Evolutionary conservation across 148 eudicot genomes (phyloP).

Genomic region (Fagopyrum homotropicum): DNA sequence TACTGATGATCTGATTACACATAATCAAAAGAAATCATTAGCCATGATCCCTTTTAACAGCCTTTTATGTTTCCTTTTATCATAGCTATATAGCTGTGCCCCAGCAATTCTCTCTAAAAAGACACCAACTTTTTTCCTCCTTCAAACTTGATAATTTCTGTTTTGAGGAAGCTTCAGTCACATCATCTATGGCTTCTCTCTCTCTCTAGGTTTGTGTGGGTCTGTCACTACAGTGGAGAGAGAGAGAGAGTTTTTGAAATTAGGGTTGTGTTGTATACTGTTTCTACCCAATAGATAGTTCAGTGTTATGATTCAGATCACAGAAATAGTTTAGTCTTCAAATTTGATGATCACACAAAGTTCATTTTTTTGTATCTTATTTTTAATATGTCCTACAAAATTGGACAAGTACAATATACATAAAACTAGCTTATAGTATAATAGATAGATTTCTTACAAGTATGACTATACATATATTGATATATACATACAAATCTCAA

Average conservation of each 20-base stretch:
- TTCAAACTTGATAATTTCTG: constrained; percentile 3
- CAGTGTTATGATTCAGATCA: background rate
- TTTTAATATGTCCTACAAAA: background rate
- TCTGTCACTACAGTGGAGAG: background rate
- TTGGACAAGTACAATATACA: background rate
- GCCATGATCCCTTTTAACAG: constrained; percentile 9
- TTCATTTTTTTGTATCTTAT: background rate
- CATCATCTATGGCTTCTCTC: constrained; percentile 12
- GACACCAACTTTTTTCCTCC: background rate
- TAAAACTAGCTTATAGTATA: background rate
- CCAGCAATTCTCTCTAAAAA: constrained; percentile 1
- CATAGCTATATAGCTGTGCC: background rate
- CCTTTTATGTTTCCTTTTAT: constrained; percentile 5
- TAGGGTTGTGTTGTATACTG: background rate
- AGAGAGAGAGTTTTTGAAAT: background rate
- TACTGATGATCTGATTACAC: background rate
- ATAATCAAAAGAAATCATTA: constrained; percentile 1
- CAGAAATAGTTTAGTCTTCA: background rate
- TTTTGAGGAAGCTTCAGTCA: constrained; percentile 12
- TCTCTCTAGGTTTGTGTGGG: background rate
- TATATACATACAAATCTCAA: background rate
- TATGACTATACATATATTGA: background rate
- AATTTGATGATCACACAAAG: background rate
- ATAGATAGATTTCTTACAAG: background rate
- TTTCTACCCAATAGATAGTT: background rate